Conservation (phyloP, 2,329 filamentous ascomycete species). For the Fusarium oxysporum region DNA sequence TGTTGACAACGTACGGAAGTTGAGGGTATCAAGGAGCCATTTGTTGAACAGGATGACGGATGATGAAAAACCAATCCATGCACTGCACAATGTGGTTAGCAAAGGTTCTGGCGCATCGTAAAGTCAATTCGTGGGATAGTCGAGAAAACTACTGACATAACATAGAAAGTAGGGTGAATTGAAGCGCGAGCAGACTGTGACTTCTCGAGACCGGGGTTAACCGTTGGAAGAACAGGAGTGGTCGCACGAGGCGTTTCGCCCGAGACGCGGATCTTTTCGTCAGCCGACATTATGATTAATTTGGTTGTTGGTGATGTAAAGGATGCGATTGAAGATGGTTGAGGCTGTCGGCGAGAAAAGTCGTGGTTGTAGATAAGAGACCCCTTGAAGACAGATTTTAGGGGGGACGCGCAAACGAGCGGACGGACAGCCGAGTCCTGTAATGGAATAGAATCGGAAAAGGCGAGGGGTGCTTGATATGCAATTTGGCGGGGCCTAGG, state of each 20-base stretch:
- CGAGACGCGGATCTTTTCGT: conserved; percentile 87
- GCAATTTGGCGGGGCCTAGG: conserved; percentile 51
- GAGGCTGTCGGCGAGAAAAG: conserved; percentile 32
- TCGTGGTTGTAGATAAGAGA: conserved; percentile 42
- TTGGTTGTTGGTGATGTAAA: conserved; percentile 57
- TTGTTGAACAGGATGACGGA: conserved; percentile 99
- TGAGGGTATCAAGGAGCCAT: conserved; percentile 88
- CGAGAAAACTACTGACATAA: conserved; percentile 64
- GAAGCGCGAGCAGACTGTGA: conserved; percentile 70
- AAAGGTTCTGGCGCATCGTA: background rate
- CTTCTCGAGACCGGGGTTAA: conserved; percentile 82
- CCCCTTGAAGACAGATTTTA: conserved; percentile 48
- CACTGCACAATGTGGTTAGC: conserved; percentile 61
- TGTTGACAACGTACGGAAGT: conserved; percentile 68
- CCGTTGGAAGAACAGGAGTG: conserved; percentile 78
- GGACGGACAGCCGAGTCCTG: conserved; percentile 53
- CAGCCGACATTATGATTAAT: conserved; percentile 57
- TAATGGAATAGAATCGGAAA: conserved; percentile 43
- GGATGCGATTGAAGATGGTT: conserved; percentile 30
- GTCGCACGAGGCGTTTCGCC: conserved; percentile 77
- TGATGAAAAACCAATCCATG: conserved; percentile 93
- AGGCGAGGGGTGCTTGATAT: conserved; percentile 49
- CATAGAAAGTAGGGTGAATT: conserved; percentile 88
- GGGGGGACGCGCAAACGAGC: conserved; percentile 54
- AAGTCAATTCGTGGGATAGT: background rate